Evolutionary conservation across 1,284 basidiomycete species (phyloP), one percentile per base, ranked within the genome.

Genomic region (Apiotrichum brassicae): DNA sequence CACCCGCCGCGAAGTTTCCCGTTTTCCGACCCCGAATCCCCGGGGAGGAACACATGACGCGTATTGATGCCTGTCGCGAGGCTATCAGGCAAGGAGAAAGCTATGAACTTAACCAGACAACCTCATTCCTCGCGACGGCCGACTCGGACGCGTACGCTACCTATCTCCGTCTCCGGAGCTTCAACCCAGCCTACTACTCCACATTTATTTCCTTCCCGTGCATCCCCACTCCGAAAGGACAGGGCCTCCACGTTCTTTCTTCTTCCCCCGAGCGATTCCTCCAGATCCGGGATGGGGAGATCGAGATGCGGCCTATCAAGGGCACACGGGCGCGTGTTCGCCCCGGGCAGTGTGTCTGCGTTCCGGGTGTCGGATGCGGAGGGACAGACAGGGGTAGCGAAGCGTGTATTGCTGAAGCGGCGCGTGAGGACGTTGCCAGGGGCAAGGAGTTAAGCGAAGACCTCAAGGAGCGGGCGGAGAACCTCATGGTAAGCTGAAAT

Each of bases 81-180:
- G 79, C 81, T 47, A 82, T 97, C 20, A 83, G 79, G 49, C 77
- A 84, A 33, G 93, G 93, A 6, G 87, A 97, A 67, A 91, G 89
- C n/a, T 97, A 97, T 72, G 93, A 97, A 66, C 79, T 97, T 19
- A 97, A 94, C 63, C 77, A 97, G 35, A 97, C 93, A 0, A 93
- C 87, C 1, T 81, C 80, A 11, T 80, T 80, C 61, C 53, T 65
- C 5, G 68, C 76, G 0, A 47, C 46, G 1, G 51, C 73, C 0
- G 38, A 76, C 11, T 9, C 34, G 7, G 54, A 65, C 49, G 59
- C 65, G 43, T 63, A 68, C 59, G 28, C 63, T 52, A 50, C 71
- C 53, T 68, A 77, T 66, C 51, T 81, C 75, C 74, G 73, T 24
- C 78, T 94, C 30, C 83, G 89, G 9, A 68, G 75, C 20, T 77